Evolutionary conservation across 441 rosid species (phyloP), one percentile per base, ranked within the genome.

Genomic region (Populus hybrid): DNA sequence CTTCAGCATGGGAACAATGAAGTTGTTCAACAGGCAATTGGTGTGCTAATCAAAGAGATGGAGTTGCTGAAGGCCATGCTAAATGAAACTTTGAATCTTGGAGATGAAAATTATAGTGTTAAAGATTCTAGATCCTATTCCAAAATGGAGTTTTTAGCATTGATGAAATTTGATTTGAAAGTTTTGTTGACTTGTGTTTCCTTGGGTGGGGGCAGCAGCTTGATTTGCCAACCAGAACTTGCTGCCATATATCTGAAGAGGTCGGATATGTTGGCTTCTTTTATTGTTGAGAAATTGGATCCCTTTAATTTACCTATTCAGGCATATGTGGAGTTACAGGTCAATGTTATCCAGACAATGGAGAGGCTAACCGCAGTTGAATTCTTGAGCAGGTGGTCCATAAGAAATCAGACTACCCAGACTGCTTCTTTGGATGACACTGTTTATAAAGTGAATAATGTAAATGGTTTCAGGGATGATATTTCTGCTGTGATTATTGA

Each of bases 161-260:
- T 96, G 76, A 70, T 93, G 77, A 94, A 93, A 73, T 96, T 96
- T 88, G 98, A 96, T 88, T 85, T 94, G 88, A 94, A 96, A 87
- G 98, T 90, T 81, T 73, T 94, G 78, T 87, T 93, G 83, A 86
- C 94, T 38, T 89, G 96, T 80, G 87, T 88, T 79, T 84, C 89
- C 75, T 83, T 89, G 78, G 86, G 84, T 77, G 94, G 84, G 79
- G 74, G 70, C 71, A 84, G 77, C 82, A 83, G 64, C 80, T 85
- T 90, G 88, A 86, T 84, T 88, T 88, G 83, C 78, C 87, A 86
- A 76, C 94, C 94, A 71, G 90, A 88, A 65, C 82, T 88, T 56
- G 88, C 94, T 24, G 75, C 82, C 80, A 82, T 90, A 82, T 93
- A 90, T 90, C 85, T 92, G 61, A 86, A 86, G 86, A 90, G 99